A percentile compares a stretch with the other conserved stretches of the same genome.
Evolutionary conservation across 108 stramenopile species (phyloP).

Genomic region (Schizochytrium sp.): DNA sequence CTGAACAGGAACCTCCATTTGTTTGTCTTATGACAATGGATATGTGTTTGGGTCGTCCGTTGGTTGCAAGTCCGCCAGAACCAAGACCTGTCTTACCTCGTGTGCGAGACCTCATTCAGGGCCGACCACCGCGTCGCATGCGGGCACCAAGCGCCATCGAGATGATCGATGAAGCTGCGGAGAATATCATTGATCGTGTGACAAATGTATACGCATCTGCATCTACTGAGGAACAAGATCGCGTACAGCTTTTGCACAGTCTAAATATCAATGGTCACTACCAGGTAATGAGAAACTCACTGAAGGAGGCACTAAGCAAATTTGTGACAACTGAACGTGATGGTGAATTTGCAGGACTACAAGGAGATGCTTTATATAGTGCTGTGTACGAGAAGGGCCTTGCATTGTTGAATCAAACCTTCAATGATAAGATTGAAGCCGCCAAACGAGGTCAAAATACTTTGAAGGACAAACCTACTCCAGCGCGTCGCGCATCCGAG

Average conservation of each 20-base stretch:
- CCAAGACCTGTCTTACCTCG: not conserved
- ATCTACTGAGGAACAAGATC: not conserved
- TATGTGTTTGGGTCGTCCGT: not conserved
- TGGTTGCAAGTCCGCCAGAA: not conserved
- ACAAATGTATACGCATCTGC: not conserved
- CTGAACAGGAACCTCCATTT: not conserved
- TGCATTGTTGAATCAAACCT: not conserved
- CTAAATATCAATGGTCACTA: constrained; percentile 20
- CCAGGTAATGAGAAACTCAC: not conserved
- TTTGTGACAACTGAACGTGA: not conserved
- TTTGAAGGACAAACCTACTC: not conserved
- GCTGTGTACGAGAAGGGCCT: not conserved
- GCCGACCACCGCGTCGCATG: not conserved
- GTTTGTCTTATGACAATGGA: not conserved
- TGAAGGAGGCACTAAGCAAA: constrained; percentile 23
- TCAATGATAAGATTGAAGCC: constrained; percentile 7
- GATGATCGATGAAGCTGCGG: constrained; percentile 27
- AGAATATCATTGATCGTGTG: not conserved
- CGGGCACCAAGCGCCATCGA: not conserved
- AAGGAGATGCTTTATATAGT: not conserved
- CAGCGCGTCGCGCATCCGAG: not conserved
- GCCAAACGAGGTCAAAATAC: not conserved
- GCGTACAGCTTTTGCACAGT: not conserved
- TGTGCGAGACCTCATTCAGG: constrained; percentile 18
- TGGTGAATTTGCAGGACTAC: not conserved